These are phyloP conservation scores for Pueraria montana DNA, from an alignment of 306 rosid genomes.

Conservation along the genomic window DNA sequence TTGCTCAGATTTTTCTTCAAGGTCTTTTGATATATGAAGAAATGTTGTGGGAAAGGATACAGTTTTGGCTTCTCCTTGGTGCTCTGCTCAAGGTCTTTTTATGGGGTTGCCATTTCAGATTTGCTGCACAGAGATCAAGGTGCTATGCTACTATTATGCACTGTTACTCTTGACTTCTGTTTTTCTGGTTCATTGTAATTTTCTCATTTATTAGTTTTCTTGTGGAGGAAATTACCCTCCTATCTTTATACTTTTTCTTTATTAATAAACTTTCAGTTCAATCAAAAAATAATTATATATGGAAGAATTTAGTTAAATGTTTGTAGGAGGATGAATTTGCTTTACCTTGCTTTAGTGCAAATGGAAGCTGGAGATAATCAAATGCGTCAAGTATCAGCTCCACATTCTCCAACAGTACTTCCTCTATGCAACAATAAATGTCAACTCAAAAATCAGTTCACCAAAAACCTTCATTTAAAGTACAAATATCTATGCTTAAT, in stretches of 20 bases:
- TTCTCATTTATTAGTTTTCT: conserved; percentile 3
- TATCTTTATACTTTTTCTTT: neutral
- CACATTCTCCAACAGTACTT: conserved; percentile 89
- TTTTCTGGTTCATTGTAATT: conserved; percentile 1
- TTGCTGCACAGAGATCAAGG: neutral
- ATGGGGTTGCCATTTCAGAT: neutral
- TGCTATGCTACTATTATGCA: no score
- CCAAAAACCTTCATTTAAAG: conserved; percentile 33
- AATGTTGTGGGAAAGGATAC: neutral
- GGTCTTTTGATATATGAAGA: neutral
- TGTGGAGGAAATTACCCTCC: conserved; percentile 13
- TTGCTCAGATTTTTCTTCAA: conserved; percentile 31
- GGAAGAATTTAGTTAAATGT: conserved; percentile 3
- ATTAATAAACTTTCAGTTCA: neutral
- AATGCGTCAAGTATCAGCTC: conserved; percentile 95
- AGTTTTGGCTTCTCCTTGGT: conserved; percentile 9
- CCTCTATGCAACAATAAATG: conserved; percentile 64
- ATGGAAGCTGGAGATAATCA: conserved; percentile 94
- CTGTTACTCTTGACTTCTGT: conserved; percentile 8
- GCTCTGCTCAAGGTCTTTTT: conserved; percentile 2
- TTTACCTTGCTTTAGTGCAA: conserved; percentile 90
- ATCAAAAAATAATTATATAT: neutral
- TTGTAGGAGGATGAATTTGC: conserved; percentile 28
- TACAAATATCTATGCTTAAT: conserved; percentile 3
- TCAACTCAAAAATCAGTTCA: conserved; percentile 45